Evolutionary conservation across 192 early-diverging fungal genomes (phyloP), one percentile per base, ranked within the genome.

Genomic region (Coemansia furcata): DNA sequence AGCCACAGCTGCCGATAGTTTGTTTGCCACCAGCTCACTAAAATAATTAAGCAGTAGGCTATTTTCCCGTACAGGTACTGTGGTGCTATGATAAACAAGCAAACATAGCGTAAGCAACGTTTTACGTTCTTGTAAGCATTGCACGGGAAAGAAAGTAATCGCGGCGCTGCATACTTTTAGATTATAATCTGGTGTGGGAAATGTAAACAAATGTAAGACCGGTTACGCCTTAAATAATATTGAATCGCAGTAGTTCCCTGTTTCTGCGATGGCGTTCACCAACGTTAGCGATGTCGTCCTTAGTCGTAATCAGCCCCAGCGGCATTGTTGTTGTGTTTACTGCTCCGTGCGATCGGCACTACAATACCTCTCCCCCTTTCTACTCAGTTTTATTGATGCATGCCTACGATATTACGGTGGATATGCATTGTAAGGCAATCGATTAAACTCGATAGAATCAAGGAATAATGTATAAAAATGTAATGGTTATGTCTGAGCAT

Each of bases 221-320:
- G 7, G 9, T 10, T 17, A 17, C n/a, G 36, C 11, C 9, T 60
- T n/a, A 14, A n/a, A 17, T 60, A 39, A 8, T 39, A 14, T 17
- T 12, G 26, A 12, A 32, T 55, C 10, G 58, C 58, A 60, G 58
- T 60, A 60, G 19, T 37, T 6, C 33, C 37, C 54, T 35, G 54
- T 21, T 12, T 60, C 36, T 23, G 33, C 58, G 19, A 60, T 60
- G 19, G 58, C 36, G 35, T 36, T 10, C n/a, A 23, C 58, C 58
- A 60, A 60, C 58, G 58, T 60, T 60, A 60, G 35, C 11, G 11
- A 60, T 60, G 37, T 60, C 54, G 54, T 30, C 54, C 33, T 57
- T 33, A 15, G 54, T 15, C 36, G 58, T 39, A 60, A 60, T 3
- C 36, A 21, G 6, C 19, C 4, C 35, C 10, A 37, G 9, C 58